Conservation (phyloP, 306 rosid genomes). For the Prunus mongolica region DNA sequence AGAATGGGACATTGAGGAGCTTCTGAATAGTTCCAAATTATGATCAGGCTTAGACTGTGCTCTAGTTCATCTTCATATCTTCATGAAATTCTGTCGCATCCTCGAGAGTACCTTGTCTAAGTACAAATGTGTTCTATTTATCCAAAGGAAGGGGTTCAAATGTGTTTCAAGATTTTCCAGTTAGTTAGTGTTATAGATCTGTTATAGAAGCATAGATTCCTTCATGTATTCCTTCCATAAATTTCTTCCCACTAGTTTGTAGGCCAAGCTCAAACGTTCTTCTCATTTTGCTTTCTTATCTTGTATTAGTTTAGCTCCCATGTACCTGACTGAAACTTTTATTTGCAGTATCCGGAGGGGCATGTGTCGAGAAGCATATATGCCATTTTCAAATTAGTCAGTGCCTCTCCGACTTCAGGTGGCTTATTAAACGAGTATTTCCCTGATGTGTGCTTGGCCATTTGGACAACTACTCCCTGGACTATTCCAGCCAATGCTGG, state of each 20-base stretch:
- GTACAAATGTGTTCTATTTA: background rate
- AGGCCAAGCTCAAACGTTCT: background rate
- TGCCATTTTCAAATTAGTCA: constrained; percentile 69
- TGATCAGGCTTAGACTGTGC: background rate
- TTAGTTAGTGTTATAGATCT: background rate
- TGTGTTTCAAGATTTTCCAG: background rate
- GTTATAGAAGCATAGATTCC: background rate
- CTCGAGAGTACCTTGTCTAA: too few species aligned
- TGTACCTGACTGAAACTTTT: constrained; percentile 23
- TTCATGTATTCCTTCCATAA: background rate
- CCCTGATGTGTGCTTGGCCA: constrained; percentile 78
- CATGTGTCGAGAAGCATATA: constrained; percentile 90
- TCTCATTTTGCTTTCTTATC: constrained; percentile 2
- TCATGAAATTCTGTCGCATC: background rate
- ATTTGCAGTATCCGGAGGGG: constrained; percentile 85
- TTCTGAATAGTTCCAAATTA: background rate
- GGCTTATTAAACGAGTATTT: constrained; percentile 59
- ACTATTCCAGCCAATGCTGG: constrained; percentile 99
- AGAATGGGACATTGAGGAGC: constrained; percentile 2
- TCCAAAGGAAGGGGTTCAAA: background rate
- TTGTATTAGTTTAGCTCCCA: background rate
- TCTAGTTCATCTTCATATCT: background rate
- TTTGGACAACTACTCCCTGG: constrained; percentile 99
- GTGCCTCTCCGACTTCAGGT: constrained; percentile 42
- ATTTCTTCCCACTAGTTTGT: background rate